A percentile compares a stretch with the other conserved stretches of the same genome.
phyloP scores from a whole-genome alignment of 768 basidiomycete species.

The Omphalotus guepiniiformis region DNA sequence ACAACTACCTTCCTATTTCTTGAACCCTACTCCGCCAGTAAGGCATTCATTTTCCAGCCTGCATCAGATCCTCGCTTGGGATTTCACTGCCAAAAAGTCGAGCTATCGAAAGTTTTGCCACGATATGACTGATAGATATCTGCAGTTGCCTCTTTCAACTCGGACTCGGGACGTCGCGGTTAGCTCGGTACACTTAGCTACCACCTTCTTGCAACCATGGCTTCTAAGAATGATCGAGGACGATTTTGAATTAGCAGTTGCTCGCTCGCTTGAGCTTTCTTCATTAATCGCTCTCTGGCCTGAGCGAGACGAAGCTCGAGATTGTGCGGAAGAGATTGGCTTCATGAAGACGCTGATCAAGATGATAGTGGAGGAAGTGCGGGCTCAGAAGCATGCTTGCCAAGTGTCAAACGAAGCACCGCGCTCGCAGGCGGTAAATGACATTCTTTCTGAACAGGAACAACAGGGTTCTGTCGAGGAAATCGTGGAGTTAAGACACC shows the following conservation, averaged over 20 bases:
- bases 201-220: slow-evolving; percentile 67
- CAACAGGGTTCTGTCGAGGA: too few species aligned
- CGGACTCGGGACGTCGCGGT: slow-evolving; percentile 64
- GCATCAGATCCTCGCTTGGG: slow-evolving; percentile 39
- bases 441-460: slow-evolving; percentile 38
- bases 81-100: slow-evolving; percentile 53
- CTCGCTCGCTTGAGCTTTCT: slow-evolving; percentile 36
- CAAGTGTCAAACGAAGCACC: too few species aligned
- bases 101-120: slow-evolving; percentile 70
- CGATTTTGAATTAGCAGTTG: slow-evolving; percentile 16
- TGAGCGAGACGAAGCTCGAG: slow-evolving; percentile 61
- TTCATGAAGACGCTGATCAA: slow-evolving; percentile 56
- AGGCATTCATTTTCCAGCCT: slow-evolving; percentile 19
- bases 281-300: slow-evolving; percentile 61
- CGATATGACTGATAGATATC: slow-evolving; percentile 60
- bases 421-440: slow-evolving; percentile 45
- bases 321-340: slow-evolving; percentile 58
- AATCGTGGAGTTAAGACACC: too few species aligned
- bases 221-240: slow-evolving; percentile 48
- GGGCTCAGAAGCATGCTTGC: too few species aligned
- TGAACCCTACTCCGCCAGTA: slow-evolving; percentile 24
- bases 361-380: slow-evolving; percentile 63
- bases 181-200: slow-evolving; percentile 62
- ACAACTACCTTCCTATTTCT: slow-evolving; percentile 71
- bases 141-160: slow-evolving; percentile 47